Conservation (phyloP, 768 basidiomycete species). For the Steccherinum ochraceum region DNA sequence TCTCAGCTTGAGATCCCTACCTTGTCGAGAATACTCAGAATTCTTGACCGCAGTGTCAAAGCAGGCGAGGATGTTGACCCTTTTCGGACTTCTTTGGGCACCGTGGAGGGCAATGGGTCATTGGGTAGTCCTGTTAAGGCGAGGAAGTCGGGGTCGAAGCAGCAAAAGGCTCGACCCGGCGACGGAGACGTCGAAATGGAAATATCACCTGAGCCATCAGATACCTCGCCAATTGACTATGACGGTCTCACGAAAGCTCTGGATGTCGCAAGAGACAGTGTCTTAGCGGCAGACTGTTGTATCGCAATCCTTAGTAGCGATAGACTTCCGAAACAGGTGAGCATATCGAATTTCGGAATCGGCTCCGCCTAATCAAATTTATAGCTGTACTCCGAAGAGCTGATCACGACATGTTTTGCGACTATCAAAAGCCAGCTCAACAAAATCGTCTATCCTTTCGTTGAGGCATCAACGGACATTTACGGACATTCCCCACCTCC, state of each 20-base stretch:
- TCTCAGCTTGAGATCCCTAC: constrained; percentile 59
- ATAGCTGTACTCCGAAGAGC: constrained; percentile 91
- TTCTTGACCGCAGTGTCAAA: constrained; percentile 74
- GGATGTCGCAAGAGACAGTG: constrained; percentile 63
- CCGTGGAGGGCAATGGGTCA: constrained; percentile 15
- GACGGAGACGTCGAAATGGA: constrained; percentile 34
- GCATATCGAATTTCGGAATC: not conserved
- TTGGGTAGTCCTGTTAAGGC: constrained; percentile 9
- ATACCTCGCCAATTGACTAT: not conserved
- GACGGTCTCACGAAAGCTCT: constrained; percentile 46
- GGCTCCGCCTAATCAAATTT: not conserved
- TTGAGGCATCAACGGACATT: constrained; percentile 52
- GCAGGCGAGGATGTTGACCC: constrained; percentile 73
- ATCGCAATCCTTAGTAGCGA: constrained; percentile 74
- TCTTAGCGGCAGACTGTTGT: constrained; percentile 79
- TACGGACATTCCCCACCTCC: constrained; percentile 38
- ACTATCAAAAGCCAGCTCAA: constrained; percentile 77
- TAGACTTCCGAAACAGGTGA: constrained; percentile 82
- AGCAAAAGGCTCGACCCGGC: constrained; percentile 25
- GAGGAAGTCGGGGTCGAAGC: constrained; percentile 12
- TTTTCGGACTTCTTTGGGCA: constrained; percentile 37
- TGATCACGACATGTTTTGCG: constrained; percentile 72
- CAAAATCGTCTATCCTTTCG: constrained; percentile 78
- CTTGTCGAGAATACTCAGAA: constrained; percentile 63
- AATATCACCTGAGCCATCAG: not conserved